Percentiles rank a stretch among this genome's conserved stretches.
Evolutionary conservation across 176 grass and related monocot species (phyloP).

Genomic region (Phyllostachys edulis): DNA sequence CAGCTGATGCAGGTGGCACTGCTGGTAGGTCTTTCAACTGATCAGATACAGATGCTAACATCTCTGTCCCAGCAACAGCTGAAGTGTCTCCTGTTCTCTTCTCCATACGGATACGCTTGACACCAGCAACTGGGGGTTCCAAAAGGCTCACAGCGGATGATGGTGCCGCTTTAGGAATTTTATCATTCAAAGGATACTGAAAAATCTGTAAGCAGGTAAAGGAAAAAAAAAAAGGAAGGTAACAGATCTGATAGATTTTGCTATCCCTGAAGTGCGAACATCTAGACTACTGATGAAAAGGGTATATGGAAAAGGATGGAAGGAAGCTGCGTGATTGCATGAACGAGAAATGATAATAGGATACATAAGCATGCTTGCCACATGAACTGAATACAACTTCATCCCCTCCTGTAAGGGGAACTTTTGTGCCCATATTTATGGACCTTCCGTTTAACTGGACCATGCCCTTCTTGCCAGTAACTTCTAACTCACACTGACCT

Average conservation of each 20-base stretch:
- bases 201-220: constrained; percentile 71
- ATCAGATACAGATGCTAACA: constrained; percentile 73
- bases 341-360: constrained; percentile 42
- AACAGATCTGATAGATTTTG: constrained; percentile 24
- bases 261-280: constrained; percentile 18
- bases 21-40: constrained; percentile 53
- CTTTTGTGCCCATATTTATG: constrained; percentile 46
- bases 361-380: constrained; percentile 94
- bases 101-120: constrained; percentile 62
- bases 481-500: constrained; percentile 60
- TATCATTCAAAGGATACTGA: constrained; percentile 80
- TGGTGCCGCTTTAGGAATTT: constrained; percentile 45
- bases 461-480: constrained; percentile 75
- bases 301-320: constrained; percentile 2
- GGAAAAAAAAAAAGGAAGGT: constrained; percentile 18
- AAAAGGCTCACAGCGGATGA: constrained; percentile 52
- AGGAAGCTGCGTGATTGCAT: constrained; percentile 18
- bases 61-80: constrained; percentile 69
- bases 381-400: constrained; percentile 78
- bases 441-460: constrained; percentile 81
- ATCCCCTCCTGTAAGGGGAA: constrained; percentile 83
- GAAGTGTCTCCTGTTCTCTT: constrained; percentile 60
- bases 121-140: constrained; percentile 44
- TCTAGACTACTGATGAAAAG: constrained; percentile 25
- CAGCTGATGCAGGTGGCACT: constrained; percentile 31